Base-by-base conservation (phyloP, 352 stramenopile genomes). In the Pythium graminicola region DNA sequence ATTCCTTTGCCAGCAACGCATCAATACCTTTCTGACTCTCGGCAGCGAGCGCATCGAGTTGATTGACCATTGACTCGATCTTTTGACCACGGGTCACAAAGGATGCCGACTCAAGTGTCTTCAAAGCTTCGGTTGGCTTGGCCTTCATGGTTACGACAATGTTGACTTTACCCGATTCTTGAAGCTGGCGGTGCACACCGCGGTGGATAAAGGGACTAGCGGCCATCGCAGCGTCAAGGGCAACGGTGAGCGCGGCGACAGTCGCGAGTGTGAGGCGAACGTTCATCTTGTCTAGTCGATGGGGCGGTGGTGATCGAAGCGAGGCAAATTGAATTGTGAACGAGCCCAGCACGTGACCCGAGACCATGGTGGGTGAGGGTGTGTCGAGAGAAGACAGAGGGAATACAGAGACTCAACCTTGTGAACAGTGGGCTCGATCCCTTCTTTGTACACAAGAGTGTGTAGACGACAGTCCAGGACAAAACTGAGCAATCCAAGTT, bases 131-230 rank as follows among this genome's bases (percentile, higher is more conserved):
- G 1, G n/a, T 41, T 26, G 50, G 38, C 40, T 46, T 46, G 38
- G 49, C 36, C 24, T 48, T 54, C 46, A 63, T 63, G 1, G n/a
- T 43, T n/a, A 63, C 55, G 29, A 57, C 43, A 29, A 57, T 56
- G 48, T 63, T 41, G 33, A 20, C 55, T 33, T 51, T 46, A 32
- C 41, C 40, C 3, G 28, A 32, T 24, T 45, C 22, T n/a, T 43
- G 46, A 33, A 63, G 46, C 29, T 46, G 20, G 47, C 46, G 55
- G 55, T 63, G 46, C 17, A 63, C 46, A 11, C 29, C 35, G 41
- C 42, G 47, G 42, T 56, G 40, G 26, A 56, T 47, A 24, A 32
- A 42, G 2, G 53, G 42, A n/a, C n/a, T n/a, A n/a, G n/a, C n/a
- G n/a, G n/a, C n/a, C n/a, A n/a, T n/a, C 1, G 46, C 29, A 32